Conservation (phyloP, 176 grass and related monocot genomes). For the Ampelocalamus luodianensis region DNA sequence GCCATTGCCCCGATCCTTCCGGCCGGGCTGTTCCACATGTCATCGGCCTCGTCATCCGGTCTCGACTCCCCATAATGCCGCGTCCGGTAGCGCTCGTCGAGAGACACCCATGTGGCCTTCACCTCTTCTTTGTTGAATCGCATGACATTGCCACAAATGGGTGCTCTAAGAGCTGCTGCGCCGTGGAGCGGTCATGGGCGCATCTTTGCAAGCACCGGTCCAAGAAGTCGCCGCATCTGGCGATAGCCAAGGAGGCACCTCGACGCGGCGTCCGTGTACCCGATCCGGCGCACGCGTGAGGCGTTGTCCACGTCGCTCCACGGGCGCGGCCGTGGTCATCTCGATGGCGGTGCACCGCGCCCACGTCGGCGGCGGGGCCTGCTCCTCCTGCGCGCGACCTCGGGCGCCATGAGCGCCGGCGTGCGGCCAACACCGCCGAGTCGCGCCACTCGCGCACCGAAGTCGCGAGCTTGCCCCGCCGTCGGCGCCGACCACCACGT, state of each 20-base stretch:
- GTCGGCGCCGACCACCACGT: slow-evolving; percentile 50
- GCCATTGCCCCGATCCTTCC: background rate
- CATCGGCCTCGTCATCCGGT: background rate
- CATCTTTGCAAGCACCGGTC: slow-evolving; percentile 45
- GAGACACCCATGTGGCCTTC: slow-evolving; percentile 44
- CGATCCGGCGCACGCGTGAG: slow-evolving; percentile 42
- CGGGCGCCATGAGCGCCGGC: slow-evolving; percentile 66
- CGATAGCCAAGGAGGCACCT: slow-evolving; percentile 49
- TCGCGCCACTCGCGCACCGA: slow-evolving; percentile 1
- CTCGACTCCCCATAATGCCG: slow-evolving; percentile 18
- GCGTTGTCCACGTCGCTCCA: slow-evolving; percentile 36
- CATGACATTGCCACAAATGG: background rate
- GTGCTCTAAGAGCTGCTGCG: slow-evolving; percentile 32
- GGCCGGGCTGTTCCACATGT: background rate
- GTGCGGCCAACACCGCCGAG: slow-evolving; percentile 39
- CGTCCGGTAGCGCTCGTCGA: slow-evolving; percentile 47
- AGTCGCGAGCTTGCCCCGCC: slow-evolving; percentile 54
- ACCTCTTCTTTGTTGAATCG: background rate
- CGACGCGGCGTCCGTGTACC: slow-evolving; percentile 44
- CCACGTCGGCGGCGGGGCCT: slow-evolving; percentile 53
- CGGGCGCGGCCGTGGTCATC: slow-evolving; percentile 48
- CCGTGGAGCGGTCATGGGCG: slow-evolving; percentile 24
- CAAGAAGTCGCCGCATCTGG: slow-evolving; percentile 60
- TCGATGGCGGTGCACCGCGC: slow-evolving; percentile 58
- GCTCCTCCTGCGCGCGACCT: slow-evolving; percentile 64